Evolutionary conservation across 352 stramenopile genomes (phyloP), one percentile per base, ranked within the genome.

Genomic region (Phytophthora fragariaefolia): DNA sequence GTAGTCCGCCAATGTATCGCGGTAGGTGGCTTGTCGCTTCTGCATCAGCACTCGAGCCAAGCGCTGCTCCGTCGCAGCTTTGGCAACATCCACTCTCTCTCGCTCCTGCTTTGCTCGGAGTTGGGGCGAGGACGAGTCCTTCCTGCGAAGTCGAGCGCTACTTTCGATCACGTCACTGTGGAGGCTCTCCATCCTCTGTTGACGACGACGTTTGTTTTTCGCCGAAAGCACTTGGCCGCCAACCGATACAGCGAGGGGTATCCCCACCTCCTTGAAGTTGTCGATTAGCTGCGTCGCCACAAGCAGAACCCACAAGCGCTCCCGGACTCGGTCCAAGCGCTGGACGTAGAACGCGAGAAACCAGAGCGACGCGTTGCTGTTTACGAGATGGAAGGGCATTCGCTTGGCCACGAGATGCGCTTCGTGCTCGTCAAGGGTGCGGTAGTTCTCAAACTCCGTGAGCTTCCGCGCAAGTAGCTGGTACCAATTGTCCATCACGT

Each of bases 301-400:
- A 42, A 91, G 77, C 46, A 91, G 59, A 68, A 91, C 87, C 80
- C 79, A 91, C 17, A 91, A 59, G 13, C 82, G 76, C 46, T 89
- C 80, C 13, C 82, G 82, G 26, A 91, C 80, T 28, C 74, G 78
- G 30, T 83, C 78, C 27, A 91, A 55, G 6, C 78, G 67, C 32
- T 72, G 78, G 13, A 86, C 77, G 60, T 89, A 84, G 49, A 91
- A 89, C 15, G 82, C 82, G 2, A 91, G 70, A 63, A 87, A 89
- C 76, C 78, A 85, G 1, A 91, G 65, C 59, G 82, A 88, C 27
- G 82, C 82, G 52, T 91, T 91, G 78, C 77, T 87, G 67, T 91
- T 91, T 34, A 91, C 78, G 30, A 91, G 84, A 63, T 91, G 80
- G 63, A 91, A 91, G 28, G 82, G 82, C 80, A 91, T 91, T 17